Evolutionary conservation across 1,284 basidiomycete species (phyloP).

Genomic region (Boletus austroedulis): DNA sequence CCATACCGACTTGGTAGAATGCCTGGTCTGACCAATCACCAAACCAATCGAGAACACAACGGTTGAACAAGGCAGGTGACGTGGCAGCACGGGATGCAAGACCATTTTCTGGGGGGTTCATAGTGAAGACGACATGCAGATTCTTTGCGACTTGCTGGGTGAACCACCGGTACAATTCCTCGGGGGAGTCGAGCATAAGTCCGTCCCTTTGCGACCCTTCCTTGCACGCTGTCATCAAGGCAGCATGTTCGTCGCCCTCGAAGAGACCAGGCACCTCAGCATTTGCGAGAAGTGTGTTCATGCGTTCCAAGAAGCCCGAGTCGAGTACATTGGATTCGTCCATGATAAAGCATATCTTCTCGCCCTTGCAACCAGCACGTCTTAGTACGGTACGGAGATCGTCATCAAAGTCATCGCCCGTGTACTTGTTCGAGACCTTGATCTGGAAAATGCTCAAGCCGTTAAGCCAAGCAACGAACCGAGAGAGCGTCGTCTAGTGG

Average conservation of each 20-base stretch:
- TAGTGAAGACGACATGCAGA: slow-evolving; percentile 96
- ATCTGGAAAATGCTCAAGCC: slow-evolving; percentile 98
- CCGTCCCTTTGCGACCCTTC: slow-evolving; percentile 98
- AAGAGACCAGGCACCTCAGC: slow-evolving; percentile 99
- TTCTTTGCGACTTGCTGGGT: slow-evolving; percentile 96
- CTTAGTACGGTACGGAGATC: slow-evolving; percentile 93
- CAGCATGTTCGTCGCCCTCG: slow-evolving; percentile 95
- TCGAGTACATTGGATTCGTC: slow-evolving; percentile 99
- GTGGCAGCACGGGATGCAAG: slow-evolving; percentile 95
- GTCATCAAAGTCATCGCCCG: slow-evolving; percentile 97
- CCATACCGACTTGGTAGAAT: slow-evolving; percentile 93
- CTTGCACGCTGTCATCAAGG: slow-evolving; percentile 97
- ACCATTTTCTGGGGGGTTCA: slow-evolving; percentile 98
- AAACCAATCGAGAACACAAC: slow-evolving; percentile 98
- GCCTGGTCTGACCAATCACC: slow-evolving; percentile 98
- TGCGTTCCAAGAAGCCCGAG: slow-evolving; percentile 96
- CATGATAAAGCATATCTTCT: slow-evolving; percentile 99
- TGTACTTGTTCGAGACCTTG: slow-evolving; percentile 98
- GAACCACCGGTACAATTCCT: slow-evolving; percentile 97
- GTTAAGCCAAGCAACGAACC: slow-evolving; percentile 99
- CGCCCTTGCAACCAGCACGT: slow-evolving; percentile 94
- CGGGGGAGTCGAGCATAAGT: slow-evolving; percentile 96
- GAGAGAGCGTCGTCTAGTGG: slow-evolving; percentile 86
- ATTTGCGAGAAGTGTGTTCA: slow-evolving; percentile 99
- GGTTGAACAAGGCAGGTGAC: slow-evolving; percentile 96